Conservation (phyloP, 2,329 filamentous ascomycete species). For the Cladosporium oxysporum region DNA sequence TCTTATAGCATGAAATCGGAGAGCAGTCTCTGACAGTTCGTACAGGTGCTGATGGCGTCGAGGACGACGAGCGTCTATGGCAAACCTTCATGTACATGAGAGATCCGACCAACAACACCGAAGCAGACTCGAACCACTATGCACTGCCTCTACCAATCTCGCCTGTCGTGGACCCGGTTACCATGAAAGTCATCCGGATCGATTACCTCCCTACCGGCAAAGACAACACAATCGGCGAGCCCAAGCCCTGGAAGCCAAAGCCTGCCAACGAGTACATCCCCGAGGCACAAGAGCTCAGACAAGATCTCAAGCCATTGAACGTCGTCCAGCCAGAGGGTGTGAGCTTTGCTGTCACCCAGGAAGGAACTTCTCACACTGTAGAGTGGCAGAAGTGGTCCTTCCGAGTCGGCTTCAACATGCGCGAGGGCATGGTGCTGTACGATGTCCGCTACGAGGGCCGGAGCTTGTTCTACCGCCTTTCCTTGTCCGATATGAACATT, state of each 20-base stretch:
- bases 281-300: constrained; percentile 49
- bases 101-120: constrained; percentile 59
- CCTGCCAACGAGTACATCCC: constrained; percentile 67
- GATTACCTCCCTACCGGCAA: constrained; percentile 68
- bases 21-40: neutral
- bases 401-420: constrained; percentile 61
- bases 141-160: constrained; percentile 68
- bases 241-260: constrained; percentile 59
- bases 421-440: constrained; percentile 68
- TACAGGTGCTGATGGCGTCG: constrained; percentile 47
- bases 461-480: constrained; percentile 67
- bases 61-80: constrained; percentile 53
- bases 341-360: constrained; percentile 59
- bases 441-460: constrained; percentile 57
- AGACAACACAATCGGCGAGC: constrained; percentile 59
- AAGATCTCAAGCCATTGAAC: constrained; percentile 66
- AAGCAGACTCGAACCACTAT: constrained; percentile 69
- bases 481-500: constrained; percentile 68
- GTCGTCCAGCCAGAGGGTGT: constrained; percentile 71
- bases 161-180: constrained; percentile 64
- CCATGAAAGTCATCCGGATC: constrained; percentile 66
- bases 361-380: constrained; percentile 54
- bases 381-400: constrained; percentile 67
- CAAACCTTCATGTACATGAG: constrained; percentile 69
- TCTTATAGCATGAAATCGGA: neutral